Base-by-base conservation (phyloP, 805 yeast species). In the Torulaspora franciscae region DNA sequence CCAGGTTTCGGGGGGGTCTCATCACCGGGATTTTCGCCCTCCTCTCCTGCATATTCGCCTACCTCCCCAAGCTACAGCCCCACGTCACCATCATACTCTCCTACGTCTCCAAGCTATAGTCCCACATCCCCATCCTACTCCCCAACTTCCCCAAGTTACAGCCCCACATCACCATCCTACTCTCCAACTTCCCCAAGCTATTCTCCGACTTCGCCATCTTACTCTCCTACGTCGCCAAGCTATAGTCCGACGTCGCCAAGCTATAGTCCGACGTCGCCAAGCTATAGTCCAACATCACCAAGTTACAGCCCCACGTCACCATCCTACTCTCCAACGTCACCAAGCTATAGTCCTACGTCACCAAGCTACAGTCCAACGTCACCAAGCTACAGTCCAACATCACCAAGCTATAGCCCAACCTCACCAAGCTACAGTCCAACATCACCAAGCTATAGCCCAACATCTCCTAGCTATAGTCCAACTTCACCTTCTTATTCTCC, bases 31-130 rank as follows among this genome's bases (percentile, higher is more conserved):
- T 84, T 82, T 59, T 76, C 82, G 14, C 87, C 90, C 34, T 79
- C 90, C 0, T 81, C 90, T 3, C 93, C 95, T 49, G 69, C 77
- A 11, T 84, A 85, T 67, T 75, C 84, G 0, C 95, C 95, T 50
- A 85, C 95, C 0, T 81, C 90, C 0, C 95, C 95, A 56, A 61
- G 73, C 7, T 89, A 87, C 62, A 74, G 83, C 0, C 95, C 96
- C 39, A 83, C 95, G 0, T 78, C 86, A 1, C 91, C 95, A 56
- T 61, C 75, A 3, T 86, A 86, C 59, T 74, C 83, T 0, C 91
- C 93, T 50, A 86, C 95, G 0, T 82, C 91, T 0, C 97, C 96
- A 48, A 57, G 73, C 2, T 84, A 88, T 64, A 73, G 82, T 0
- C 95, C 96, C 41, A 83, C 95, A 0, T 81, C 90, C 0, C 81